These are phyloP conservation scores for Yarrowia alimentaria DNA, from an alignment of 805 yeast genomes.

Conservation along the genomic window DNA sequence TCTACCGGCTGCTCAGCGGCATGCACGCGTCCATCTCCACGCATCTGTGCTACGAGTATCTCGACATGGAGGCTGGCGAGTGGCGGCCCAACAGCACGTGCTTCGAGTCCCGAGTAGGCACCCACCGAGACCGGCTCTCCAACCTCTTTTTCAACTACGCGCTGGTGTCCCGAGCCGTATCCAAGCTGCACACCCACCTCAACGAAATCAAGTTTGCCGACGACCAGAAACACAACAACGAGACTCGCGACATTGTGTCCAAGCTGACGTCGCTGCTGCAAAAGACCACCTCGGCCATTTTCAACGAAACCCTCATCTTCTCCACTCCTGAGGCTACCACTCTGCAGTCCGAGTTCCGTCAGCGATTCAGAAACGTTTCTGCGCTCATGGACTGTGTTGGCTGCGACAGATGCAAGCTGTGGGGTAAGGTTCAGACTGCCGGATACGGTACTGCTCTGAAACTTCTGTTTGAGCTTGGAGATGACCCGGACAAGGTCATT, in stretches of 20 bases:
- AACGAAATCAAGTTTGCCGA: constrained; percentile 49
- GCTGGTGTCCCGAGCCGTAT: constrained; percentile 73
- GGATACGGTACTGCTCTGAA: constrained; percentile 98
- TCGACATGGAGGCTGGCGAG: constrained; percentile 65
- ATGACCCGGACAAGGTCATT: constrained; percentile 51
- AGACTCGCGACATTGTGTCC: constrained; percentile 2
- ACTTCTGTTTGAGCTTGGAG: constrained; percentile 75
- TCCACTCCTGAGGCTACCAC: constrained; percentile 42
- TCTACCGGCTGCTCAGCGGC: constrained; percentile 84
- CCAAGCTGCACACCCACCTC: constrained; percentile 58
- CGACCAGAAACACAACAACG: constrained; percentile 3
- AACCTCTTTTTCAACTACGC: constrained; percentile 93
- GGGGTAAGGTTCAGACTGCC: constrained; percentile 97
- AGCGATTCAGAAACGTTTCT: constrained; percentile 83
- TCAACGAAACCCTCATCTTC: constrained; percentile 53
- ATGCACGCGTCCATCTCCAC: constrained; percentile 95
- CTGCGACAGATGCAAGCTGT: constrained; percentile 93
- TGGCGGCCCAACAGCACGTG: constrained; percentile 82
- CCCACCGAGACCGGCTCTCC: constrained; percentile 81
- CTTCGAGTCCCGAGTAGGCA: constrained; percentile 88
- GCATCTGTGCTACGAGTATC: constrained; percentile 81
- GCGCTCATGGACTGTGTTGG: constrained; percentile 98
- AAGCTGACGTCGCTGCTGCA: background rate
- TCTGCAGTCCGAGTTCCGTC: constrained; percentile 80
- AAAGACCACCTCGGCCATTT: constrained; percentile 40